Evolutionary conservation across 148 eudicot species (phyloP).

Genomic region (Rhododendron kiyosumense): DNA sequence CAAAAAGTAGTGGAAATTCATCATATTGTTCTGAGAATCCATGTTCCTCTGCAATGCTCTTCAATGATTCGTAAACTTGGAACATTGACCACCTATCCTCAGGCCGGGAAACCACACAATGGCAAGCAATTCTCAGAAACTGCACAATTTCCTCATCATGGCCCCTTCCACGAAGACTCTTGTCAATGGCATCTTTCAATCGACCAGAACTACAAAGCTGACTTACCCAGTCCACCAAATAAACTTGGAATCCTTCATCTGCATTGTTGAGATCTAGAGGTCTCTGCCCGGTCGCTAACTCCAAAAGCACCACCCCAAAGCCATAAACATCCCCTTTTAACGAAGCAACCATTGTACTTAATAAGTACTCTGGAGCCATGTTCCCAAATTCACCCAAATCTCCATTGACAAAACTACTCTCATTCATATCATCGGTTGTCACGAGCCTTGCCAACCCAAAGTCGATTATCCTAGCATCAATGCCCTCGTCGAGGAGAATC

Average conservation of each 20-base stretch:
- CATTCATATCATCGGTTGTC: conserved; percentile 40
- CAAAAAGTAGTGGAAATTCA: conserved; percentile 70
- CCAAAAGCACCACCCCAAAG: conserved; percentile 79
- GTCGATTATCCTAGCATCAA: conserved; percentile 71
- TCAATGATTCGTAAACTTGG: conserved; percentile 60
- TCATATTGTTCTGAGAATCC: conserved; percentile 61
- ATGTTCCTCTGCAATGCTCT: conserved; percentile 52
- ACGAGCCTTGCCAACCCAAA: conserved; percentile 67
- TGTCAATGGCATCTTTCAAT: conserved; percentile 65
- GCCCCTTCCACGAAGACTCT: conserved; percentile 54
- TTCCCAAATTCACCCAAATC: conserved; percentile 84
- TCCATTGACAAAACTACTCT: conserved; percentile 57
- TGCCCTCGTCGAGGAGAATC: conserved; percentile 77
- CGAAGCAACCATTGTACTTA: conserved; percentile 71
- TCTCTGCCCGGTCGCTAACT: conserved; percentile 72
- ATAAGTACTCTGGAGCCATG: conserved; percentile 66
- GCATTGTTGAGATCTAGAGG: conserved; percentile 53
- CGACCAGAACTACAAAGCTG: conserved; percentile 51
- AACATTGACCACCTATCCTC: conserved; percentile 77
- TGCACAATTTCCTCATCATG: conserved; percentile 73
- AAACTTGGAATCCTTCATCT: conserved; percentile 71
- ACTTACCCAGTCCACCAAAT: conserved; percentile 80
- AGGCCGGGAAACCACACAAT: conserved; percentile 66
- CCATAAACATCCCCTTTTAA: conserved; percentile 74
- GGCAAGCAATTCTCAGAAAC: conserved; percentile 63